Base-by-base conservation (phyloP, 257 asterid species). In the Gardenia jasminoides region DNA sequence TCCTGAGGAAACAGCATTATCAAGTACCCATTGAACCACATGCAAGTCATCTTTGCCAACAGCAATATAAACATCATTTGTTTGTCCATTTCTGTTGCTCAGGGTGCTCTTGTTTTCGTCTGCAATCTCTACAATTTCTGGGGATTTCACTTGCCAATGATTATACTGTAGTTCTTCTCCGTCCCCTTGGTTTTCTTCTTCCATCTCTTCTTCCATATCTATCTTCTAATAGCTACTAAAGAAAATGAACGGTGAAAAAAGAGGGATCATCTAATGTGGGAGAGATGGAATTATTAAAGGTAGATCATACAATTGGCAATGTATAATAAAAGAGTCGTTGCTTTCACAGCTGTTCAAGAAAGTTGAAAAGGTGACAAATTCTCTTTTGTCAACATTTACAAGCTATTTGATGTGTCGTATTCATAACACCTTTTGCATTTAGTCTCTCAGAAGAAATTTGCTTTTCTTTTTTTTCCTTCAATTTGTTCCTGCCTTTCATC, bases 111-210 rank as follows among this genome's bases (percentile, higher is more conserved):
- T 80, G 82, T 80, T 84, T 20, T 89, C 97, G 47, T 91, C 96
- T n/a, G 61, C 87, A 47, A 91, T 80, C 89, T 93, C 96, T 10
- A 87, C 91, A 10, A 93, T 93, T 78, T 93, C 97, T n/a, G 92
- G 88, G 10, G 95, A 89, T 70, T 79, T 72, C 3, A 85, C 66
- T 75, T 78, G 24, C 79, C 71, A 58, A 13, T n/a, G n/a, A 36
- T 50, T 47, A 50, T 66, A 48, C 59, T 26, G 50, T 54, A 0
- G 10, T 70, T 59, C 77, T 46, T 71, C 12, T 28, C 43, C 13
- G 36, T 47, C 62, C 31, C 33, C 68, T 48, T 24, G 73, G 56
- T 30, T 43, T 12, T 30, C 48, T 58, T 70, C 70, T 58, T 78
- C 81, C 76, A 52, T 78, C 70, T n/a, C 62, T 31, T 33, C 10